These are phyloP conservation scores for Dendrobium nobile DNA, from an alignment of 106 monocot species.

Conservation along the genomic window DNA sequence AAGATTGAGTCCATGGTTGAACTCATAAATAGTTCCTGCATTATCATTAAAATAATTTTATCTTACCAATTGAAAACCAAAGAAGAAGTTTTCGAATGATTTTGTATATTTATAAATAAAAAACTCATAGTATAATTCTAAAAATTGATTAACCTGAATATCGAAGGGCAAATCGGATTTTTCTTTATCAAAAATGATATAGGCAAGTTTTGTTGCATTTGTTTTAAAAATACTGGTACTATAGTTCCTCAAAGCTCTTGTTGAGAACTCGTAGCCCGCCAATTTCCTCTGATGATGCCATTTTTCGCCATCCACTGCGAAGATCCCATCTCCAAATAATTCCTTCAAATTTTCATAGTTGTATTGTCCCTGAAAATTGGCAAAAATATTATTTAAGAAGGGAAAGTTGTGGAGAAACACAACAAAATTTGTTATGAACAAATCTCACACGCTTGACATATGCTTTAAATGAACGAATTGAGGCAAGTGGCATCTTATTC, in stretches of 20 bases:
- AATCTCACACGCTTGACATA: conserved; percentile 18
- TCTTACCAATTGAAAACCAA: not conserved
- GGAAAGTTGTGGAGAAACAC: too few species aligned
- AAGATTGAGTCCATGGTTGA: conserved; percentile 26
- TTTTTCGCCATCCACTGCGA: conserved; percentile 12
- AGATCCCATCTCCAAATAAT: conserved; percentile 10
- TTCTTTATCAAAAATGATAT: conserved; percentile 14
- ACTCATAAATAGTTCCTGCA: conserved; percentile 21
- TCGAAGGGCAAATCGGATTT: conserved; percentile 23
- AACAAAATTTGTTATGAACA: conserved; percentile 25
- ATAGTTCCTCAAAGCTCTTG: conserved; percentile 19
- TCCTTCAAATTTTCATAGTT: conserved; percentile 3
- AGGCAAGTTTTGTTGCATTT: conserved; percentile 36
- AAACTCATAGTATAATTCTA: not conserved
- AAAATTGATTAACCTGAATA: conserved; percentile 26
- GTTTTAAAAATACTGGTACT: conserved; percentile 29
- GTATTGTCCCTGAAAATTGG: not conserved
- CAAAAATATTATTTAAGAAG: too few species aligned
- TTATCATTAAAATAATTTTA: not conserved
- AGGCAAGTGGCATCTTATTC: too few species aligned
- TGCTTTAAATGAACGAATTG: too few species aligned
- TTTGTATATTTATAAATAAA: not conserved
- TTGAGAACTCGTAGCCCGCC: conserved; percentile 14
- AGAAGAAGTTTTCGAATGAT: not conserved
- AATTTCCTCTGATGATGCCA: conserved; percentile 18